Evolutionary conservation across 495 filamentous ascomycete species (phyloP).

Genomic region (Tuber aestivum): DNA sequence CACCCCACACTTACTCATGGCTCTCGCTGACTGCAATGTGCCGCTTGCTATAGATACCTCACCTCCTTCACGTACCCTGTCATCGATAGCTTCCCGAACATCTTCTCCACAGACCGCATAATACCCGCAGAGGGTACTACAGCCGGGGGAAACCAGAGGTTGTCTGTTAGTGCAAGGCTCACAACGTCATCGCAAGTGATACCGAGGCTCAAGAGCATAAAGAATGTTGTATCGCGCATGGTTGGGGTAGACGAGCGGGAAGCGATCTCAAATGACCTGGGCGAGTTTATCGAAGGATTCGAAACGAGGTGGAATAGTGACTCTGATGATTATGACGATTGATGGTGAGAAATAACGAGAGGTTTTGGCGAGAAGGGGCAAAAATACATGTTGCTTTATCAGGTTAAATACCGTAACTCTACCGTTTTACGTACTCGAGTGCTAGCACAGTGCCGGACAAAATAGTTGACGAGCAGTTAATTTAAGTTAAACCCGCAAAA

Average conservation of each 20-base stretch:
- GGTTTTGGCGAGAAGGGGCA: not conserved
- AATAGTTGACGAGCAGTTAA: too few species aligned
- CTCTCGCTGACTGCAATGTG: not conserved
- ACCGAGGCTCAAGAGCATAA: conserved; percentile 60
- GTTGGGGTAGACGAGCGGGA: conserved; percentile 75
- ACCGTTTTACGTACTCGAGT: not conserved
- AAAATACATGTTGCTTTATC: not conserved
- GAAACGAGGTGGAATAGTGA: conserved; percentile 85
- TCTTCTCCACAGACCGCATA: conserved; percentile 50
- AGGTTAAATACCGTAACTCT: not conserved
- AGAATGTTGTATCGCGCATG: conserved; percentile 53
- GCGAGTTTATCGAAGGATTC: conserved; percentile 78
- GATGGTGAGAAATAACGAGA: conserved; percentile 20
- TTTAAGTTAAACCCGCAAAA: too few species aligned
- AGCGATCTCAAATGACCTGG: conserved; percentile 71
- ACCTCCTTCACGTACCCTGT: conserved; percentile 64
- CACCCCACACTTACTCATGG: not conserved
- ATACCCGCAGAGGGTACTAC: conserved; percentile 36
- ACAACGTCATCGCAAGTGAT: conserved; percentile 69
- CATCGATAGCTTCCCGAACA: conserved; percentile 72
- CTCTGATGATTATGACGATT: conserved; percentile 74
- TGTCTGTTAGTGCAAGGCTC: conserved; percentile 55
- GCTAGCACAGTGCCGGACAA: too few species aligned
- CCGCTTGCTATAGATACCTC: conserved; percentile 48
- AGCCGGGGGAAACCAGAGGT: conserved; percentile 34